A percentile compares a stretch with the other conserved stretches of the same genome.
phyloP scores from a whole-genome alignment of 2,329 filamentous ascomycete species.

The Aspergillus ustus region DNA sequence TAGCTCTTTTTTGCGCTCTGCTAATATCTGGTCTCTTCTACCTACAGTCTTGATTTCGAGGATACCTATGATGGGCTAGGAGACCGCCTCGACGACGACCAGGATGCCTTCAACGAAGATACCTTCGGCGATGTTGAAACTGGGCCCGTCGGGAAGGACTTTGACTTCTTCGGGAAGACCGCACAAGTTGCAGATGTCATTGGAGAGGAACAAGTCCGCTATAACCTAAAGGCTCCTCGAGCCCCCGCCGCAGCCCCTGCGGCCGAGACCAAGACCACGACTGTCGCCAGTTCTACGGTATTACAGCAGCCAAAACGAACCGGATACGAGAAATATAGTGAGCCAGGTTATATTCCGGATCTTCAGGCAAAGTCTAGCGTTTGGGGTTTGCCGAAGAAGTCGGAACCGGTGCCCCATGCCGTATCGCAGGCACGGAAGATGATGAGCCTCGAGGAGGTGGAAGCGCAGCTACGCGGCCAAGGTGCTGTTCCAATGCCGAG shows the following conservation, averaged over 20 bases:
- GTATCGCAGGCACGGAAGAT: slow-evolving; percentile 68
- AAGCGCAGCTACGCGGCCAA: slow-evolving; percentile 84
- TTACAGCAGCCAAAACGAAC: slow-evolving; percentile 67
- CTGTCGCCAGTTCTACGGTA: slow-evolving; percentile 47
- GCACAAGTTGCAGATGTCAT: slow-evolving; percentile 84
- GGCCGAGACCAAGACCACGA: slow-evolving; percentile 32
- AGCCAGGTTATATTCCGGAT: slow-evolving; percentile 82
- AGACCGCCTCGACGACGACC: slow-evolving; percentile 85
- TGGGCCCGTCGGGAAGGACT: slow-evolving; percentile 78
- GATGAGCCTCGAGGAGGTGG: slow-evolving; percentile 95
- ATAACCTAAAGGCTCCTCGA: slow-evolving; percentile 72
- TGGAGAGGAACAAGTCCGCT: slow-evolving; percentile 88
- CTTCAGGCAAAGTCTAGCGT: slow-evolving; percentile 91
- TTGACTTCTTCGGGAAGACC: slow-evolving; percentile 95
- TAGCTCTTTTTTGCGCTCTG: not conserved
- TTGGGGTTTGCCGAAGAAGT: slow-evolving; percentile 71
- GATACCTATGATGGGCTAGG: slow-evolving; percentile 96
- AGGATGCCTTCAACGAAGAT: slow-evolving; percentile 95
- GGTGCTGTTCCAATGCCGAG: slow-evolving; percentile 39
- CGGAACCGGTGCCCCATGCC: slow-evolving; percentile 24
- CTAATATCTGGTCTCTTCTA: slow-evolving; percentile 12
- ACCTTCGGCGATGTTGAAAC: slow-evolving; percentile 72
- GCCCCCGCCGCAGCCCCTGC: slow-evolving; percentile 41
- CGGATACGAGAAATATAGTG: slow-evolving; percentile 90
- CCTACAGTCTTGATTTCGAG: slow-evolving; percentile 78